These are phyloP conservation scores for Prunus campanulata DNA, from an alignment of 306 rosid species.

Conservation along the genomic window DNA sequence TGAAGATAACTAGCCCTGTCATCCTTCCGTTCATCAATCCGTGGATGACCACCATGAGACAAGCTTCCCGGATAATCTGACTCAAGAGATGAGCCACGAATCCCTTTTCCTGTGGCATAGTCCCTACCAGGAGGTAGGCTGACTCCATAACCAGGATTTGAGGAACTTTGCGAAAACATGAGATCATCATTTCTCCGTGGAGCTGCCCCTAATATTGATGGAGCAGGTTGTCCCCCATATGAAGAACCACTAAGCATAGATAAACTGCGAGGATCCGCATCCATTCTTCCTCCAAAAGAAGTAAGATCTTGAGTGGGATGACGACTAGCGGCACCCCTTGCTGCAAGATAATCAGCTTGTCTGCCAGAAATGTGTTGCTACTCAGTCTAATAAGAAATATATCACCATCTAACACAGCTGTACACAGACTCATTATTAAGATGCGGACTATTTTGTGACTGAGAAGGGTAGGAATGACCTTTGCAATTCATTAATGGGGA, in stretches of 20 bases:
- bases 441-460: conserved; percentile 23
- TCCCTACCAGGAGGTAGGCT: conserved; percentile 99
- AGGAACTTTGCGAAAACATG: conserved; percentile 68
- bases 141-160: conserved; percentile 98
- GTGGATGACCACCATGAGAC: conserved; percentile 53
- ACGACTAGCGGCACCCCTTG: conserved; percentile 83
- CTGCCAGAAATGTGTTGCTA: conserved; percentile 97
- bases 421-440: conserved; percentile 43
- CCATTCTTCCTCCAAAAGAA: conserved; percentile 89
- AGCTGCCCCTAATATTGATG: conserved; percentile 95
- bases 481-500: conserved; percentile 23
- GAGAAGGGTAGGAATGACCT: conserved; percentile 21
- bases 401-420: conserved; percentile 55
- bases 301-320: conserved; percentile 82
- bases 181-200: conserved; percentile 90
- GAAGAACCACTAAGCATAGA: conserved; percentile 77
- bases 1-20: conserved; percentile 86
- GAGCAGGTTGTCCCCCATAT: conserved; percentile 75
- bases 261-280: conserved; percentile 77
- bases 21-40: conserved; percentile 75
- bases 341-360: conserved; percentile 96
- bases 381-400: conserved; percentile 82
- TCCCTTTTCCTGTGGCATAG: conserved; percentile 85
- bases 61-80: conserved; percentile 60
- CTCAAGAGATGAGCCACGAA: conserved; percentile 72